Evolutionary conservation across 129 eudicot genomes (phyloP), one percentile per base, ranked within the genome.

Genomic region (Cynara cardunculus): DNA sequence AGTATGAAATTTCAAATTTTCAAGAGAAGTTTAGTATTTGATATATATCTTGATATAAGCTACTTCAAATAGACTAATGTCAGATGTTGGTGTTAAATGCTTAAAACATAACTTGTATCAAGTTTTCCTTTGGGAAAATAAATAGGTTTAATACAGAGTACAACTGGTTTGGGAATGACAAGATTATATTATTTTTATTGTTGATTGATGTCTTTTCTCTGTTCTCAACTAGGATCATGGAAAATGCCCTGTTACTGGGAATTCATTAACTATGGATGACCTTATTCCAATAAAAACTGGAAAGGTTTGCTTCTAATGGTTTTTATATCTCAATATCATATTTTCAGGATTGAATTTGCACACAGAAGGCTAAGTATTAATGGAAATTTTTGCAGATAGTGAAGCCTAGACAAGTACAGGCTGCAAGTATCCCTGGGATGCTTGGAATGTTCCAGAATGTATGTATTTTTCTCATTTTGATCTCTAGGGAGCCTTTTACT

Each of bases 361-460:
- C 13, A 34, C 13, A 10, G 49, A 71, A 27, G 53, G 12, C 14
- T 19, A 64, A 28, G 19, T 34, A 34, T 34, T 32, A 32, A 71
- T 65, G 27, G 65, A 41, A 27, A 44, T 37, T 19, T 28, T 2
- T 84, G 90, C 92, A 91, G 97, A 86, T 89, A 74, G 97, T 89
- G 82, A 91, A 91, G 90, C 92, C 97, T 30, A 85, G 94, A 61
- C 90, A 91, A 10, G 90, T 89, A 59, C 94, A 89, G 84, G 92
- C 94, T 79, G 97, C 97, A n/a, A 91, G 97, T 79, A 91, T 89
- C 81, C 94, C 97, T 78, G 97, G 94, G 80, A 91, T 91, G 97
- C 84, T 91, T 83, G 97, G 97, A 70, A 86, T 89, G 94, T 91
- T 91, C 75, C 97, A 89, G 82, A 87, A 84, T 41, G 97, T 91